Evolutionary conservation across 768 basidiomycete genomes (phyloP).

Genomic region (Auriscalpium microsporum): DNA sequence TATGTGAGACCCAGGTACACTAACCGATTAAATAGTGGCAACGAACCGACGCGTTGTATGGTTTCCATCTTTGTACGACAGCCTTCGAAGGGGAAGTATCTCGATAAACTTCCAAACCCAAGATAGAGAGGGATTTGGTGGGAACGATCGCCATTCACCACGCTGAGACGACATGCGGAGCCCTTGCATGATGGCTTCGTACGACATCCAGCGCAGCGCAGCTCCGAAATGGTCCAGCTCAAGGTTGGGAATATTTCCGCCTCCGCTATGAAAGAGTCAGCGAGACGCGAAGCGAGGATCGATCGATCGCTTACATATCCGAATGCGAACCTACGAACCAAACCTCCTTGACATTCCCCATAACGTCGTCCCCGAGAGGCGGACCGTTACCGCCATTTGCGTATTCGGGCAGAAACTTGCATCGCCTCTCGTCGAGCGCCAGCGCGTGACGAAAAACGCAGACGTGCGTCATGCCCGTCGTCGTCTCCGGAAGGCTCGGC

Average conservation of each 20-base stretch:
- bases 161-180: slow-evolving; percentile 5
- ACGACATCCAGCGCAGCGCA: slow-evolving; percentile 19
- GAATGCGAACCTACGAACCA: slow-evolving; percentile 25
- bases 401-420: slow-evolving; percentile 38
- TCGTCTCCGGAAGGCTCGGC: slow-evolving; percentile 25
- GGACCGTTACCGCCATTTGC: background rate
- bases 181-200: slow-evolving; percentile 17
- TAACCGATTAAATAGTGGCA: background rate
- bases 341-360: slow-evolving; percentile 24
- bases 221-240: slow-evolving; percentile 15
- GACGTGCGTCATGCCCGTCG: slow-evolving; percentile 24
- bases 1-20: background rate
- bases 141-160: background rate
- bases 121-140: background rate
- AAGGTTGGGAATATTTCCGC: slow-evolving; percentile 5
- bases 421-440: slow-evolving; percentile 38
- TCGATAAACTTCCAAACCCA: background rate
- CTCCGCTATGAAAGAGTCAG: background rate
- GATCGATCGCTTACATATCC: slow-evolving; percentile 23
- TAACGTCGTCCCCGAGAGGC: background rate
- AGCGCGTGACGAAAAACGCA: slow-evolving; percentile 37
- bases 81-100: background rate
- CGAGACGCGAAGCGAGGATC: too few relatives aligned
- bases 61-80: background rate
- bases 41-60: background rate